phyloP scores from a whole-genome alignment of 805 yeast species.

The Candida tibetensis region DNA sequence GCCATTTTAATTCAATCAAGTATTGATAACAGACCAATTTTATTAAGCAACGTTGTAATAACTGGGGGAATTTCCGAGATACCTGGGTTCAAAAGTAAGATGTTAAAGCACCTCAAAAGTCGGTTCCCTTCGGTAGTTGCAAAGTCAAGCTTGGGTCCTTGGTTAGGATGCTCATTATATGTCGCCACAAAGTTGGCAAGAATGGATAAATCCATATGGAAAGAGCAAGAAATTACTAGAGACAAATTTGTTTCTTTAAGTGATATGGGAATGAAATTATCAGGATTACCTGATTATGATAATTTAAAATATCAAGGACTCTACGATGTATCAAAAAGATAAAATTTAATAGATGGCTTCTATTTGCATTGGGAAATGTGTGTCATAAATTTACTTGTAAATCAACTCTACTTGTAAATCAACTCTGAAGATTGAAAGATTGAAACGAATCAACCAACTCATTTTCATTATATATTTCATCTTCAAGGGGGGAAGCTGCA shows the following conservation, averaged over 20 bases:
- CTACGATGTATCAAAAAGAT: no score
- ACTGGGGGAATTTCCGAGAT: constrained; percentile 24
- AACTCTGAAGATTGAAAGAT: no score
- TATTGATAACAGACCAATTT: constrained; percentile 18
- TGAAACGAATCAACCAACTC: no score
- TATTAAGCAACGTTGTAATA: constrained; percentile 20
- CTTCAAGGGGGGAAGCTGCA: no score
- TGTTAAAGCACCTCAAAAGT: constrained; percentile 12
- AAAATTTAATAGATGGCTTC: no score
- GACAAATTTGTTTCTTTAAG: constrained; percentile 12
- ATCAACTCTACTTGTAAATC: no score
- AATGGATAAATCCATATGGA: constrained; percentile 16
- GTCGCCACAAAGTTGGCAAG: constrained; percentile 16
- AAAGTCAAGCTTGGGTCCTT: constrained; percentile 23
- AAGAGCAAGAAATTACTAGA: constrained; percentile 20
- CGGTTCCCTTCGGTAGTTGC: not conserved
- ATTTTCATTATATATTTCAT: no score
- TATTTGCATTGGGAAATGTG: no score
- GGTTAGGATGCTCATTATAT: constrained; percentile 34
- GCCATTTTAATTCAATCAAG: constrained; percentile 9
- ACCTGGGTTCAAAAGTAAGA: constrained; percentile 20
- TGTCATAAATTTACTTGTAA: no score
- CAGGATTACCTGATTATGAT: constrained; percentile 4
- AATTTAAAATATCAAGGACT: constrained; percentile 1
- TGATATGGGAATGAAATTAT: constrained; percentile 5